Percentiles rank a stretch among this genome's conserved stretches.
Evolutionary conservation across 2,329 filamentous ascomycete genomes (phyloP).

Genomic region (Claviceps capensis): DNA sequence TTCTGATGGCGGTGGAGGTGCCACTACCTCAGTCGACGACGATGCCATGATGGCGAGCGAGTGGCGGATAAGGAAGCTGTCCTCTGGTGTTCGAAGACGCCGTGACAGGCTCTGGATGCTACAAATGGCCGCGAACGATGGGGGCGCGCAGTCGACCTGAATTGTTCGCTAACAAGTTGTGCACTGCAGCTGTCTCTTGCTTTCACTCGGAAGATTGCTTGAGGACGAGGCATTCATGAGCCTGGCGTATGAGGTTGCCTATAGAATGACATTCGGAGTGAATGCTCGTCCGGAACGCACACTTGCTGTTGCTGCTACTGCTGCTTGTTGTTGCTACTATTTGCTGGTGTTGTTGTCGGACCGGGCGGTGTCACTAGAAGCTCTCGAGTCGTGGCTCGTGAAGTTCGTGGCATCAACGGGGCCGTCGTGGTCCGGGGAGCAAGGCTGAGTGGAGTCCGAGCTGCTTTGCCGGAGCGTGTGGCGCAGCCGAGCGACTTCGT

Average conservation of each 20-base stretch:
- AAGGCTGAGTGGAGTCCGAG: no score
- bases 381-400: not conserved
- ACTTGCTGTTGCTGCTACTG: not conserved
- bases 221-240: not conserved
- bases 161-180: not conserved
- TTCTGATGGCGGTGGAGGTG: slow-evolving; percentile 7
- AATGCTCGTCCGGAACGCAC: not conserved
- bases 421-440: no score
- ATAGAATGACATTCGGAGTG: not conserved
- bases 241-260: not conserved
- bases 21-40: slow-evolving; percentile 7
- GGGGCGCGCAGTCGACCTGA: not conserved
- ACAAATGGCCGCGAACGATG: not conserved
- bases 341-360: not conserved
- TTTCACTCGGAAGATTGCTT: not conserved
- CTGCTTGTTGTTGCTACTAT: not conserved
- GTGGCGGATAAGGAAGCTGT: not conserved
- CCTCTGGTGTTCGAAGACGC: not conserved
- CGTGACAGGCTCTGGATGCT: not conserved
- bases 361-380: not conserved
- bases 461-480: no score
- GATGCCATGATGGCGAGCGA: slow-evolving; percentile 5
- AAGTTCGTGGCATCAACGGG: no score
- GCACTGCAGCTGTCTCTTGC: not conserved
- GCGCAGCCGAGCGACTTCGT: no score